These are phyloP conservation scores for Claviceps capensis DNA, from an alignment of 2,329 filamentous ascomycete species.

Conservation along the genomic window DNA sequence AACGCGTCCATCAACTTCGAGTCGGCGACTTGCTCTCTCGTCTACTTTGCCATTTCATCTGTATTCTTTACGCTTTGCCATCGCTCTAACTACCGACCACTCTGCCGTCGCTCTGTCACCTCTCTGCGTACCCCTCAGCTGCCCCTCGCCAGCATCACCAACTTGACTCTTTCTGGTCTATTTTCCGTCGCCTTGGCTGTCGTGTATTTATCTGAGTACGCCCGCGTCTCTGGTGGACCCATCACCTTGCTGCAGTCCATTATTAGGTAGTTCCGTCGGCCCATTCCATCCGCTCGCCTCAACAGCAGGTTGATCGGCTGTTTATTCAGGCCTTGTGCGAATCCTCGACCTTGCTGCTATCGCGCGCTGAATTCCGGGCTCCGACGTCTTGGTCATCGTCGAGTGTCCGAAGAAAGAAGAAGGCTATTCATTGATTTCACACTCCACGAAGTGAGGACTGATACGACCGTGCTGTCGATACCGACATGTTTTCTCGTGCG, in stretches of 20 bases:
- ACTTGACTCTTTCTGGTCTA: no score
- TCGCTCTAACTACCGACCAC: no score
- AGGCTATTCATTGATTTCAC: no score
- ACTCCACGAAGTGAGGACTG: background rate
- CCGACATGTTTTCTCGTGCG: conserved; percentile 5
- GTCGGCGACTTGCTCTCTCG: background rate
- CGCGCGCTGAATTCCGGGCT: background rate
- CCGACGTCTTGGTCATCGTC: background rate
- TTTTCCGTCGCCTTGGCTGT: no score
- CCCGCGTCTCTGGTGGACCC: no score
- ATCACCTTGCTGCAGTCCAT: background rate
- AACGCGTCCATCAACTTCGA: no score
- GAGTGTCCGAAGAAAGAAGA: background rate
- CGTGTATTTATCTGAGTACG: no score
- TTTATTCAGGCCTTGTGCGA: background rate
- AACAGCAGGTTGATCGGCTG: background rate
- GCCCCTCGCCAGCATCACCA: no score
- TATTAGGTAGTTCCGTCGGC: background rate
- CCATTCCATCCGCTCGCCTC: background rate
- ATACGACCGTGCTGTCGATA: background rate
- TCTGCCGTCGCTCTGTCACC: no score
- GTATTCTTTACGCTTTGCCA: background rate
- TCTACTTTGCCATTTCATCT: background rate
- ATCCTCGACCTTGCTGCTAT: background rate
- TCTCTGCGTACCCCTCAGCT: no score